Base-by-base conservation (phyloP, 805 yeast species). In the Nakazawaea molendinolei region DNA sequence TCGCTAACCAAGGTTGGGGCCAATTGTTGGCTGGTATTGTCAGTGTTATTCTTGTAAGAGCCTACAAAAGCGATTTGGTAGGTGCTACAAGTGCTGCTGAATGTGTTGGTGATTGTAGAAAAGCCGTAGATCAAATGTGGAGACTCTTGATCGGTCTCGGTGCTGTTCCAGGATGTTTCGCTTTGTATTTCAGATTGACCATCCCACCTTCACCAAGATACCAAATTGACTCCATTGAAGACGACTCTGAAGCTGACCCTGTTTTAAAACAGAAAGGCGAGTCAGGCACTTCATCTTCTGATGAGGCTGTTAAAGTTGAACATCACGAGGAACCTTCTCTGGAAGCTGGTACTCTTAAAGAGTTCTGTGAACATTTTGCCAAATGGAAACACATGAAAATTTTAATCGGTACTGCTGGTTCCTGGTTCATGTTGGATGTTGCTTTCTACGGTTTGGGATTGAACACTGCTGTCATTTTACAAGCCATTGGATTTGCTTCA, bases 1-100 rank as follows among this genome's bases (percentile, higher is more conserved):
- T 84, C 61, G 84, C 94, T 40, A 84, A 83, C 68, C 95, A 84
- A 63, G 95, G 94, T 56, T 71, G 86, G 72, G 95, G 95, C 56
- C 94, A 85, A 65, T 69, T 83, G 43, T 56, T 74, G 17, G 89
- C 84, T 40, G 89, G 85, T 70, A 64, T 83, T 42, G 78, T 82
- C 46, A 77, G 87, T 39, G 61, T 83, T 43, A 53, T 81, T 36
- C 65, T 73, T 48, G 79, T 80, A 42, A 77, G 77, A 34, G 89
- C 76, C 46, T 83, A 78, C 70, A 79, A 77, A 57, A 55, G 59
- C 44, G 67, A 68, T 28, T 62, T 82, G 48, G 57, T 58, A 32
- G 56, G 45, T 31, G 83, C 79, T 34, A 60, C 63, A 46, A 48
- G 65, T 36, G 68, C 73, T 44, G 60, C 66, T 23, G 69, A 71